Evolutionary conservation across 2,329 filamentous ascomycete genomes (phyloP), one percentile per base, ranked within the genome.

Genomic region (Macroventuria anomochaeta): DNA sequence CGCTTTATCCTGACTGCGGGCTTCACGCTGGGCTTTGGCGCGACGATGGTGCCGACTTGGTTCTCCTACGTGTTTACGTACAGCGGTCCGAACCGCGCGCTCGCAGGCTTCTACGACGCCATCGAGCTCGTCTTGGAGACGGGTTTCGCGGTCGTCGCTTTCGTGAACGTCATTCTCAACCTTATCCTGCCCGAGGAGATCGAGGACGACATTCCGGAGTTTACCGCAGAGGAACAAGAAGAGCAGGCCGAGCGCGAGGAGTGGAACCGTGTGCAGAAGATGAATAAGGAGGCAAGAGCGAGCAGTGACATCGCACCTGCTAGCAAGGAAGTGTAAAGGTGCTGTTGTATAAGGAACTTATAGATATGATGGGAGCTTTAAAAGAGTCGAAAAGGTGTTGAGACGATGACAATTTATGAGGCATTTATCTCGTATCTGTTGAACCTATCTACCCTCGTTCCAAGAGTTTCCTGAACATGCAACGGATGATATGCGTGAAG

Each of bases 1-100:
- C 83, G 91, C 20, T 95, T 95, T 76, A 90, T 95, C 65, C 81
- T 95, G 10, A 92, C 91, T 0, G 88, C 89, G 0, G 85, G 87
- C 0, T 78, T 95, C 26, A 82, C 89, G 0, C 77, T 93, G 23
- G 91, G 91, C 26, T 90, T 90, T 59, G 76, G 79, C 40, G 79
- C 79, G 0, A 80, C 76, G 2, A 64, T 81, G 49, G 78, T 80
- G 1, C 78, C 79, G 1, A 71, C 63, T 25, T 92, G 89, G 79
- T 91, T 91, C 67, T 72, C 77, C 55, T 81, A 83, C 57, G 84
- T 95, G 46, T 91, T 95, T 71, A 88, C 86, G 3, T 93, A 93
- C 68, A 69, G 72, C 0, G 90, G 89, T 10, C 74, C 80, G 55
- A 91, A 93, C 75, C 82, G 80, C 56, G 81, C 83, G 3, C 82